These are phyloP conservation scores for Phytophthora quininea DNA, from an alignment of 352 stramenopile species.

Conservation along the genomic window DNA sequence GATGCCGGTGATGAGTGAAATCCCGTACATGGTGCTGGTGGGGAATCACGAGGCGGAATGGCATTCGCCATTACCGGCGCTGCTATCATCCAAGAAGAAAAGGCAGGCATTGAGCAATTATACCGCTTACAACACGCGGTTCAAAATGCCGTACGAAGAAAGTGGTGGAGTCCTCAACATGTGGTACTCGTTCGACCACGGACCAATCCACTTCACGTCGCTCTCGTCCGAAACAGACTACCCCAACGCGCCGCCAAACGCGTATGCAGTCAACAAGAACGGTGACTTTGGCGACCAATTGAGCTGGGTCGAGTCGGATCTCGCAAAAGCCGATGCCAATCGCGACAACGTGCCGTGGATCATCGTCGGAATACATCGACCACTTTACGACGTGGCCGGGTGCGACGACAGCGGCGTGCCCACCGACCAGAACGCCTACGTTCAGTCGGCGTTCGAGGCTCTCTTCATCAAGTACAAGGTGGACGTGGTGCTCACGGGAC, in stretches of 20 bases:
- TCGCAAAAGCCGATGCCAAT: slow-evolving; percentile 43
- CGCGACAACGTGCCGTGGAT: slow-evolving; percentile 51
- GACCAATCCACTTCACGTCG: slow-evolving; percentile 65
- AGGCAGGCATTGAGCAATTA: slow-evolving; percentile 57
- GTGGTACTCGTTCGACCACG: slow-evolving; percentile 48
- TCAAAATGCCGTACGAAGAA: slow-evolving; percentile 41
- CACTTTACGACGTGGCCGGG: slow-evolving; percentile 44
- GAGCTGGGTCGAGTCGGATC: slow-evolving; percentile 48
- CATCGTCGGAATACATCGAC: slow-evolving; percentile 52
- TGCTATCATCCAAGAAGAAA: slow-evolving; percentile 24
- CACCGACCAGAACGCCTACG: slow-evolving; percentile 10
- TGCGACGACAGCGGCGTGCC: slow-evolving; percentile 26
- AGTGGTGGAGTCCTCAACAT: slow-evolving; percentile 42
- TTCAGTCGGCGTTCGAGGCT: slow-evolving; percentile 53
- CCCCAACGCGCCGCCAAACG: slow-evolving; percentile 36
- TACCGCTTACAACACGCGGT: slow-evolving; percentile 53
- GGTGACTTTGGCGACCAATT: slow-evolving; percentile 45
- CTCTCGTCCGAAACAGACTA: slow-evolving; percentile 74
- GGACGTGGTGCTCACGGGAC: slow-evolving; percentile 47
- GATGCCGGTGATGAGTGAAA: slow-evolving; percentile 30
- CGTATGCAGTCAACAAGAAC: slow-evolving; percentile 37
- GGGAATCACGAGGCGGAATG: slow-evolving; percentile 81
- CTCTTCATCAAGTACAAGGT: slow-evolving; percentile 62
- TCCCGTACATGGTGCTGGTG: slow-evolving; percentile 73
- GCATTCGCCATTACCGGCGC: slow-evolving; percentile 30